Percentiles rank a stretch among this genome's conserved stretches.
These are phyloP conservation scores for Sarocladiaceae sp. DNA, from an alignment of 2,329 filamentous ascomycete genomes.

Conservation along the genomic window DNA sequence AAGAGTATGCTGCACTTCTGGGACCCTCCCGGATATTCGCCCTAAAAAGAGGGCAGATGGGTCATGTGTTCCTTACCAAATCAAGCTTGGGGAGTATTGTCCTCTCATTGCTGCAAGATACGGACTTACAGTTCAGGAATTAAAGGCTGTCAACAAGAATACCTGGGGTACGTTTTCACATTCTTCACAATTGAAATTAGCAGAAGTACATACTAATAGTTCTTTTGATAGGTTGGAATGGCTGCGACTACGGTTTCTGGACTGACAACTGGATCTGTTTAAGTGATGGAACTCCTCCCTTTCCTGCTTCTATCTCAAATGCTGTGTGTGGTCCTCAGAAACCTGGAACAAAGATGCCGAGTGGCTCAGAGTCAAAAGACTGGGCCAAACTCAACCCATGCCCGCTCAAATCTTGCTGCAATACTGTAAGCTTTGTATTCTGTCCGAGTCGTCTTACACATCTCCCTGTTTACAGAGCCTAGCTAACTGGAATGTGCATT, in stretches of 20 bases:
- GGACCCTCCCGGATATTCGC: constrained; percentile 25
- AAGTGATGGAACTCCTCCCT: constrained; percentile 26
- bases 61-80: background rate
- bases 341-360: constrained; percentile 21
- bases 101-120: background rate
- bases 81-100: background rate
- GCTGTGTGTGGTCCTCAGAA: constrained; percentile 28
- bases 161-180: constrained; percentile 27
- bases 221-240: background rate
- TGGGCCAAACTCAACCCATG: constrained; percentile 24
- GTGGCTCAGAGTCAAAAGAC: constrained; percentile 11
- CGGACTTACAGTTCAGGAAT: background rate
- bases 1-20: constrained; percentile 31
- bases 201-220: too few species aligned
- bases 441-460: too few species aligned
- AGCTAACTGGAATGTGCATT: background rate
- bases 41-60: background rate
- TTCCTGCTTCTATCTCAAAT: constrained; percentile 25
- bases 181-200: constrained; percentile 22
- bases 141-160: constrained; percentile 18
- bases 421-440: constrained; percentile 16
- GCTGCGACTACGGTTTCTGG: constrained; percentile 15
- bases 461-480: background rate
- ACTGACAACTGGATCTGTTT: constrained; percentile 27
- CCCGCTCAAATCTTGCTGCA: constrained; percentile 24